A percentile compares a stretch with the other conserved stretches of the same genome.
Evolutionary conservation across 768 basidiomycete genomes (phyloP).

Genomic region (Pisolithus orientalis): DNA sequence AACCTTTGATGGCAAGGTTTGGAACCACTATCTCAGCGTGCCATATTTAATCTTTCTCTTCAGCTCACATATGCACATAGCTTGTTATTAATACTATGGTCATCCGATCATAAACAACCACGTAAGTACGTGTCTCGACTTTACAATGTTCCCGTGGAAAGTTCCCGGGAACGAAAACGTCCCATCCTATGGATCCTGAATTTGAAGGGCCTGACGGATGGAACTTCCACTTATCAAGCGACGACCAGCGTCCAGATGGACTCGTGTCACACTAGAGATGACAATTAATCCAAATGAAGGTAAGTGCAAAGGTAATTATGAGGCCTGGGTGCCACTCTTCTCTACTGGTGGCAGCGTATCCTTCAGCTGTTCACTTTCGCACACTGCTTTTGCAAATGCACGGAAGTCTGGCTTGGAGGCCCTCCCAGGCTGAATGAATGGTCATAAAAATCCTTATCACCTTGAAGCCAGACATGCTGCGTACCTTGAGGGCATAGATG

Average conservation of each 20-base stretch:
- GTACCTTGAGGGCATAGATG: slow-evolving; percentile 61
- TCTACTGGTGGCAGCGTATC: background rate
- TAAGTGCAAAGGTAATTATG: background rate
- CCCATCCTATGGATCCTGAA: too few relatives aligned
- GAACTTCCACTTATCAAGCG: background rate
- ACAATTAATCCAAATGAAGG: background rate
- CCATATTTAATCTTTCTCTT: background rate
- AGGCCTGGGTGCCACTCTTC: slow-evolving; percentile 1
- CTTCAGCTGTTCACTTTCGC: slow-evolving; percentile 31
- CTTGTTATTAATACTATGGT: background rate
- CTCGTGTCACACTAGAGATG: background rate
- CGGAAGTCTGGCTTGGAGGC: slow-evolving; percentile 48
- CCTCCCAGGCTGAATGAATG: slow-evolving; percentile 27
- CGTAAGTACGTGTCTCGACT: background rate
- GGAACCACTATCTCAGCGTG: background rate
- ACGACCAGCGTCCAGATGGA: background rate
- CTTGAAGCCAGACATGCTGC: slow-evolving; percentile 6
- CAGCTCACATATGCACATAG: background rate
- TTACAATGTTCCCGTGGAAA: background rate
- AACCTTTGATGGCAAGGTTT: background rate
- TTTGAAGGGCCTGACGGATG: too few relatives aligned
- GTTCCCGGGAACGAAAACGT: too few relatives aligned
- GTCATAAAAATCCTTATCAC: background rate
- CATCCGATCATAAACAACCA: background rate
- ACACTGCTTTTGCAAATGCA: slow-evolving; percentile 42